phyloP scores from a whole-genome alignment of 768 basidiomycete species.

The Termitomyces sp. region DNA sequence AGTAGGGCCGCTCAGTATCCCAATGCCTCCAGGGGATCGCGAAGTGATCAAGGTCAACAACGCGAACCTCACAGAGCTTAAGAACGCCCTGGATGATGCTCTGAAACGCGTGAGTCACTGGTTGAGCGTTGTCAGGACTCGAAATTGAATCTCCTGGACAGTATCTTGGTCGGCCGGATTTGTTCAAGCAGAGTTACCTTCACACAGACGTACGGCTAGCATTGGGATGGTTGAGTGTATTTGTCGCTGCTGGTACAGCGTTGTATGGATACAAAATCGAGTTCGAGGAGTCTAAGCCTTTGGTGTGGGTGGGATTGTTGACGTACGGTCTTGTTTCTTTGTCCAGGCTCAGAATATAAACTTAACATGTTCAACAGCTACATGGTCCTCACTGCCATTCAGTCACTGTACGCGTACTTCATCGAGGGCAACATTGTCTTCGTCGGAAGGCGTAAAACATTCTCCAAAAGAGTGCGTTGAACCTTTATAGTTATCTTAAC shows the following conservation, averaged over 20 bases:
- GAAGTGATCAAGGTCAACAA: conserved; percentile 63
- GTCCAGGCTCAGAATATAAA: background rate
- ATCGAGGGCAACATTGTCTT: conserved; percentile 84
- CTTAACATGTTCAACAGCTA: conserved; percentile 48
- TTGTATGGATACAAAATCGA: conserved; percentile 84
- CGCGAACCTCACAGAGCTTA: conserved; percentile 53
- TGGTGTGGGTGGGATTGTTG: conserved; percentile 75
- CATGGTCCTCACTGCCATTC: conserved; percentile 62
- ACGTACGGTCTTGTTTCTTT: conserved; percentile 46
- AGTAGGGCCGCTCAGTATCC: conserved; percentile 50
- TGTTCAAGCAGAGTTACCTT: conserved; percentile 82
- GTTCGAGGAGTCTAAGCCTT: conserved; percentile 86
- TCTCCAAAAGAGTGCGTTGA: conserved; percentile 73
- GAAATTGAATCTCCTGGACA: conserved; percentile 26
- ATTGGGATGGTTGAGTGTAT: conserved; percentile 83
- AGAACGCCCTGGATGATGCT: conserved; percentile 82
- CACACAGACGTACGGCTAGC: conserved; percentile 88
- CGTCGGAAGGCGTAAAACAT: conserved; percentile 85
- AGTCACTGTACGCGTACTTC: conserved; percentile 83
- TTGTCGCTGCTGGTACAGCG: conserved; percentile 77
- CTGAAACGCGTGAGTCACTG: conserved; percentile 68
- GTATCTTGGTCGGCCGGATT: conserved; percentile 75
- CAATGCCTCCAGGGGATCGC: conserved; percentile 39
- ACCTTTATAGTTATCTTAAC: background rate
- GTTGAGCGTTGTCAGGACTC: background rate